Evolutionary conservation across 139 green algal species (phyloP).

Genomic region (Chlorella sorokiniana): DNA sequence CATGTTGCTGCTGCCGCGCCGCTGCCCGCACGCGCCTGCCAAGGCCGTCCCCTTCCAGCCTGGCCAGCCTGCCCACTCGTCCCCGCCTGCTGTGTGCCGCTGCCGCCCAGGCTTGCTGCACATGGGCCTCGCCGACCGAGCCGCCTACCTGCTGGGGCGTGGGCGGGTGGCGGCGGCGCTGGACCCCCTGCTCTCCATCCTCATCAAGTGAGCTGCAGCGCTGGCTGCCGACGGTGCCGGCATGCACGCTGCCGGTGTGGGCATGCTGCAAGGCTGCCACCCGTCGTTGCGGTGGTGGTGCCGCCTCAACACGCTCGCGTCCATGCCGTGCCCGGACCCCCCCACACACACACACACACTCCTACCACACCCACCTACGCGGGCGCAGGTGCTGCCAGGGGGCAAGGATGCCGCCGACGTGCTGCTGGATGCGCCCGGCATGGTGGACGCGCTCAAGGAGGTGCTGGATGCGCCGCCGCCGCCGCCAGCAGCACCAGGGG

Average conservation of each 20-base stretch:
- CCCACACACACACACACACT: too few species aligned
- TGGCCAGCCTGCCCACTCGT: background rate
- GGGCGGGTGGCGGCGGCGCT: slow-evolving; percentile 16
- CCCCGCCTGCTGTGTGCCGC: background rate
- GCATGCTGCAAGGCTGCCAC: background rate
- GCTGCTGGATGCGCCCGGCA: slow-evolving; percentile 44
- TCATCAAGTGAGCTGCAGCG: slow-evolving; percentile 22
- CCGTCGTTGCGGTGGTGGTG: background rate
- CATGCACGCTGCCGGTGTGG: background rate
- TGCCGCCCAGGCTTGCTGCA: slow-evolving; percentile 56
- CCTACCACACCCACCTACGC: too few species aligned
- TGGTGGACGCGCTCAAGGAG: slow-evolving; percentile 39
- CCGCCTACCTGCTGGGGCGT: slow-evolving; percentile 38
- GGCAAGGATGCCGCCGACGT: slow-evolving; percentile 45
- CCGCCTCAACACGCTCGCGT: background rate
- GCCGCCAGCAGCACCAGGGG: background rate
- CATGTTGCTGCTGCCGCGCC: background rate
- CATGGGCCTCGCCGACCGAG: slow-evolving; percentile 58
- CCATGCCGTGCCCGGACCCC: too few species aligned
- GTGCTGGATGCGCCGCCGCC: slow-evolving; percentile 33
- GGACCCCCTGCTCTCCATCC: slow-evolving; percentile 46
- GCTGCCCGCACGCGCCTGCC: background rate
- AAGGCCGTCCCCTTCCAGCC: background rate
- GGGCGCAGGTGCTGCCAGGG: slow-evolving; percentile 27
- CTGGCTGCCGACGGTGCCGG: background rate